Evolutionary conservation across 1,284 basidiomycete genomes (phyloP), one percentile per base, ranked within the genome.

Genomic region (Agroathelia rolfsii): DNA sequence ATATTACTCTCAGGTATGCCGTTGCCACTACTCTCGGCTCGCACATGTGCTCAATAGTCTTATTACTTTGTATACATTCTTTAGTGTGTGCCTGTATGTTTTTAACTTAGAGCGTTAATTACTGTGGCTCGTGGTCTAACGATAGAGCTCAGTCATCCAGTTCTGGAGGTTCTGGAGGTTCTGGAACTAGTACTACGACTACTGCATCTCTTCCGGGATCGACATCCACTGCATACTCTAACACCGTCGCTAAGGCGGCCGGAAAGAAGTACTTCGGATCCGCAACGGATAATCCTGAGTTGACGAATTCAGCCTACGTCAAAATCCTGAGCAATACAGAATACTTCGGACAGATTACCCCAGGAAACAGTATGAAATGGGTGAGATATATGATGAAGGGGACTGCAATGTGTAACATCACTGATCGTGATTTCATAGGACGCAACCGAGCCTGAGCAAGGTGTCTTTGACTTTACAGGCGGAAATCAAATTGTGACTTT

Each of bases 311-410:
- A 0, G 41, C 64, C 5, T 76, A 73, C 43, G 51, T 59, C 20
- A 42, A n/a, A n/a, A n/a, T 55, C 38, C 51, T 72, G 35, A 55
- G 56, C 40, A 57, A 71, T 42, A 58, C 50, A 14, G 45, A 49
- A 6, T 56, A 63, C 38, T 74, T 73, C 42, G 58, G 57, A 22
- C 66, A 69, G 41, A 52, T 72, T 29, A 73, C 71, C 5, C 59
- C 70, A 3, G 66, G 58, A 14, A 72, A 72, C 46, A 66, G 61
- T 40, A 67, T 71, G 68, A 72, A 71, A 62, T 71, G 69, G 69
- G 67, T 64, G 29, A 11, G 53, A n/a, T n/a, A n/a, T n/a, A n/a
- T n/a, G n/a, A n/a, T n/a, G n/a, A n/a, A n/a, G n/a, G n/a, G n/a
- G n/a, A n/a, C n/a, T n/a, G n/a, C n/a, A n/a, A n/a, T n/a, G n/a